phyloP scores from a whole-genome alignment of 2,329 filamentous ascomycete species.

The Alternaria sp. region DNA sequence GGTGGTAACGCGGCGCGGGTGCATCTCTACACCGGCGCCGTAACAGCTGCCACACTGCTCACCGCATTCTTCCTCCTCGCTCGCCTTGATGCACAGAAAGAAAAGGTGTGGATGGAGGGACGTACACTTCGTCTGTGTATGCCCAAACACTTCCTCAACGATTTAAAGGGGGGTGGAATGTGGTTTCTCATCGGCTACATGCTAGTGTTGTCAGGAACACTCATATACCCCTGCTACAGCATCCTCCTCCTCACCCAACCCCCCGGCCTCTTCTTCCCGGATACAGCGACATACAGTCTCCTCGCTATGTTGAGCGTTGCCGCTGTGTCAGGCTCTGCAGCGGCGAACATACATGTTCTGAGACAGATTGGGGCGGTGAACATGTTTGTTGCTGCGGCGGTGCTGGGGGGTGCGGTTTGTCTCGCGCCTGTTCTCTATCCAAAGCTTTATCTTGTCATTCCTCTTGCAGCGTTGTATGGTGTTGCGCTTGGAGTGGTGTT shows the following conservation, averaged over 20 bases:
- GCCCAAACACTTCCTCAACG: neutral
- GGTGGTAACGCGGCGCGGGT: neutral
- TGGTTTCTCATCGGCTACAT: neutral
- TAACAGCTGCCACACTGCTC: slow-evolving; percentile 12
- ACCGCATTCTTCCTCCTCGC: slow-evolving; percentile 12
- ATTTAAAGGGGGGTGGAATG: neutral
- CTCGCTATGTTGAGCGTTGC: slow-evolving; percentile 12
- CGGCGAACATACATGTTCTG: neutral
- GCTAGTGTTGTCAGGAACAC: neutral
- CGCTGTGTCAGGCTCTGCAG: slow-evolving; percentile 2
- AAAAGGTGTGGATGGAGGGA: neutral
- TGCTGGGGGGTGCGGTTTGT: neutral
- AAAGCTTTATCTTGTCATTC: neutral
- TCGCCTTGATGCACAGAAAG: neutral
- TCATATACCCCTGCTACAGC: neutral
- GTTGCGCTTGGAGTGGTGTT: slow-evolving; percentile 11
- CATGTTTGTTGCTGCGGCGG: slow-evolving; percentile 1
- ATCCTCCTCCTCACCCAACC: neutral
- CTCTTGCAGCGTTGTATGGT: slow-evolving; percentile 6
- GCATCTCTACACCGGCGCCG: neutral
- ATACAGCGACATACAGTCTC: neutral
- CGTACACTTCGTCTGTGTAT: neutral
- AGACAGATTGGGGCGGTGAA: slow-evolving; percentile 4
- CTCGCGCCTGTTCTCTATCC: neutral
- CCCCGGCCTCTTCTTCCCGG: neutral